phyloP scores from a whole-genome alignment of 2,329 filamentous ascomycete genomes.

The Geosmithia flava region DNA sequence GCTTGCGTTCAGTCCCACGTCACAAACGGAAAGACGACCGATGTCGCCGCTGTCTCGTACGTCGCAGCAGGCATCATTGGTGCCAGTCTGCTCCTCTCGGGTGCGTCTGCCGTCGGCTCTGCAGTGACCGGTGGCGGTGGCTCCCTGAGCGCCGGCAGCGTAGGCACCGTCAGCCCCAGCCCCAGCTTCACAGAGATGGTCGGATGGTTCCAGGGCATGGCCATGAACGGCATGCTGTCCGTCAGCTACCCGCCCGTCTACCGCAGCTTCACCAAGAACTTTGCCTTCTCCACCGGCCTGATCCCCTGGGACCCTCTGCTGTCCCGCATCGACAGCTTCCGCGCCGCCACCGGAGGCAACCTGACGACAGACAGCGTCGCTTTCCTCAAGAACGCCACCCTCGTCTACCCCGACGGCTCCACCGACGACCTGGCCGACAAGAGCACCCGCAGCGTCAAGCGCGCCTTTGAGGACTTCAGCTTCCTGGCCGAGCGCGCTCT shows the following conservation, averaged over 20 bases:
- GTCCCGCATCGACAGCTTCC: constrained; percentile 71
- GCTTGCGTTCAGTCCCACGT: constrained; percentile 77
- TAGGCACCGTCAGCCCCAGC: constrained; percentile 53
- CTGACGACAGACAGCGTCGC: constrained; percentile 67
- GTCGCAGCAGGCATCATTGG: constrained; percentile 74
- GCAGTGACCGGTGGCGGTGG: constrained; percentile 43
- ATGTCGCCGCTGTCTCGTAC: constrained; percentile 66
- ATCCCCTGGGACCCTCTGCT: constrained; percentile 77
- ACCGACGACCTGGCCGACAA: constrained; percentile 24
- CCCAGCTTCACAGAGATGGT: constrained; percentile 80
- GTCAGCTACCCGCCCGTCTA: constrained; percentile 82
- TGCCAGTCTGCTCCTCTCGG: constrained; percentile 65
- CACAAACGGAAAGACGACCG: constrained; percentile 75
- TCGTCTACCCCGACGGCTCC: constrained; percentile 55
- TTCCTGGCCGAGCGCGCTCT: constrained; percentile 41
- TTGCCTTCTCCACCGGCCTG: constrained; percentile 79
- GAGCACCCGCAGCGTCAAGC: constrained; percentile 33
- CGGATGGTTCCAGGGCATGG: constrained; percentile 85
- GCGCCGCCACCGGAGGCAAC: constrained; percentile 71
- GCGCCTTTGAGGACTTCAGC: constrained; percentile 33
- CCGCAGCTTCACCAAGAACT: constrained; percentile 82
- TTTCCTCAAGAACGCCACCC: constrained; percentile 61
- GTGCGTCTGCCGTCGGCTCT: constrained; percentile 55
- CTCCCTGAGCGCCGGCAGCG: constrained; percentile 31
- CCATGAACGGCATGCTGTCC: constrained; percentile 92